These are phyloP conservation scores for Neurospora sp. DNA, from an alignment of 2,329 filamentous ascomycete species.

Conservation along the genomic window DNA sequence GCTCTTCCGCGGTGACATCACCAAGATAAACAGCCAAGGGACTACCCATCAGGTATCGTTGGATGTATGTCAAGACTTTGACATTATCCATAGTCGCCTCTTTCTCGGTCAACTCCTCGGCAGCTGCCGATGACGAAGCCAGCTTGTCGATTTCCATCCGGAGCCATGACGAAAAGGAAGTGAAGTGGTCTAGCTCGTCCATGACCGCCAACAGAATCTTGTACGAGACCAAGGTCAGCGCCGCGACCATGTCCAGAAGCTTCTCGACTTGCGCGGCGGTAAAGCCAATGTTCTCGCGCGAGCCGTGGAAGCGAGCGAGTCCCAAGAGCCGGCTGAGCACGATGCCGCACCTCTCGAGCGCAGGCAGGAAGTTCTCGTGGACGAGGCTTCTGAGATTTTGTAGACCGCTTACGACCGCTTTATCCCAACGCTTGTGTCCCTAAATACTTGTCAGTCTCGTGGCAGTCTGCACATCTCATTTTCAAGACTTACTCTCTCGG, in stretches of 20 bases:
- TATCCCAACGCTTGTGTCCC: slow-evolving; percentile 94
- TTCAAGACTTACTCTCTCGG: slow-evolving; percentile 54
- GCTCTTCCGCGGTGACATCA: slow-evolving; percentile 39
- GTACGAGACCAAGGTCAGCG: slow-evolving; percentile 65
- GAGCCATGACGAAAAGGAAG: slow-evolving; percentile 74
- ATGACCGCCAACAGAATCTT: slow-evolving; percentile 61
- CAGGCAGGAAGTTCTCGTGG: slow-evolving; percentile 83
- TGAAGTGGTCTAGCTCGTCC: slow-evolving; percentile 70
- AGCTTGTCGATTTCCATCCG: slow-evolving; percentile 73
- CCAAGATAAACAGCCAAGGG: slow-evolving; percentile 54
- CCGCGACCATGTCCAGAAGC: slow-evolving; percentile 61
- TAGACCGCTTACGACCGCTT: slow-evolving; percentile 68
- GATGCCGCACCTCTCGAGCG: slow-evolving; percentile 71
- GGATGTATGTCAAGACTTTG: slow-evolving; percentile 69
- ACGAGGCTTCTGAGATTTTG: slow-evolving; percentile 67
- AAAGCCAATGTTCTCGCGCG: slow-evolving; percentile 54
- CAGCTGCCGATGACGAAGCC: slow-evolving; percentile 48
- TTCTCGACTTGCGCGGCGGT: slow-evolving; percentile 52
- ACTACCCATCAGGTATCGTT: slow-evolving; percentile 57
- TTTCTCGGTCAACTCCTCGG: slow-evolving; percentile 67
- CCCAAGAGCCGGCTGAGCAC: slow-evolving; percentile 76
- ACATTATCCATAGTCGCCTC: slow-evolving; percentile 66
- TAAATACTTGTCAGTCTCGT: slow-evolving; percentile 25
- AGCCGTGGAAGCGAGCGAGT: slow-evolving; percentile 66
- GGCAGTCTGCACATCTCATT: background rate